Evolutionary conservation across 345 rosid species (phyloP).

Genomic region (Cardiospermum halicacabum): DNA sequence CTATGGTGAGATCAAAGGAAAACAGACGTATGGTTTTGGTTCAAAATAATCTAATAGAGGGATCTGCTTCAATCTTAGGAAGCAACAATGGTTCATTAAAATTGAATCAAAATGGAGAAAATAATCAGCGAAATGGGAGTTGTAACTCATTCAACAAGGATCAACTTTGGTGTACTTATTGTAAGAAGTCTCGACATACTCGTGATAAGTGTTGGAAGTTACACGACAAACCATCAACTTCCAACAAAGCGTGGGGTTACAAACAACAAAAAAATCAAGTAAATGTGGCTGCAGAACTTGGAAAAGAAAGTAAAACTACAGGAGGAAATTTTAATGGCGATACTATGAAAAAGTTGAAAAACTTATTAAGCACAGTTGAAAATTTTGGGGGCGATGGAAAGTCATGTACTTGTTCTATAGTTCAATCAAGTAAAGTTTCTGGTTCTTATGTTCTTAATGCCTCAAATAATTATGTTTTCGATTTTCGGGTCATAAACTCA

Average conservation of each 20-base stretch:
- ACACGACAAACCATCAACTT: not conserved
- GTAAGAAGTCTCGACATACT: not conserved
- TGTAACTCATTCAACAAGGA: not conserved
- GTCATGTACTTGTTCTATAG: not conserved
- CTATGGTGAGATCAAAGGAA: too few species aligned
- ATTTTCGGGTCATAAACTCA: not conserved
- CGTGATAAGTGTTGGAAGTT: not conserved
- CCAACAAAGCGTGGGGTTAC: not conserved
- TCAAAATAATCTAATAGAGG: too few species aligned
- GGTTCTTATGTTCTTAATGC: not conserved
- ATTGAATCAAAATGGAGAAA: too few species aligned
- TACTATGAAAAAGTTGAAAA: not conserved
- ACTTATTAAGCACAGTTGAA: not conserved
- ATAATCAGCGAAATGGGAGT: too few species aligned
- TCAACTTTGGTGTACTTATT: not conserved
- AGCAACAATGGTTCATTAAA: too few species aligned
- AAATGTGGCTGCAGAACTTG: not conserved
- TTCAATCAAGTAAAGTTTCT: not conserved
- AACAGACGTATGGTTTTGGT: too few species aligned
- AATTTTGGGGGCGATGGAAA: too few species aligned
- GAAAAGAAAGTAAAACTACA: not conserved
- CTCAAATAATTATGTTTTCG: not conserved
- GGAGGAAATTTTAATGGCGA: not conserved
- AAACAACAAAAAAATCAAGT: too few species aligned
- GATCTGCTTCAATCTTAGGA: too few species aligned